Evolutionary conservation across 1,284 basidiomycete genomes (phyloP), one percentile per base, ranked within the genome.

Genomic region (Papiliotrema nemorosa): DNA sequence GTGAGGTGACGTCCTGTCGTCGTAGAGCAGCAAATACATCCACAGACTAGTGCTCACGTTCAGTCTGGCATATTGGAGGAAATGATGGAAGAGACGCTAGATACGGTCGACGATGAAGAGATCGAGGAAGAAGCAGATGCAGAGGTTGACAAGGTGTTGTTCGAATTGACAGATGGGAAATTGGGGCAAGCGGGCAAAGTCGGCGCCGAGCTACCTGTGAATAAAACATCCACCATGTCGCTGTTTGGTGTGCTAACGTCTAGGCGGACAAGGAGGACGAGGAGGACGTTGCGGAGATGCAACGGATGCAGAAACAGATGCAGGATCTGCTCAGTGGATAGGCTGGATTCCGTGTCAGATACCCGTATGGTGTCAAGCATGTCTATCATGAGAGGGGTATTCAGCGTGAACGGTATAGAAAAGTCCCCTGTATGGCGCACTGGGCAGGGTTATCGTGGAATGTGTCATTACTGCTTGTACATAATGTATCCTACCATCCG

Each of bases 131-230:
- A 98, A 74, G 96, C 96, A 0, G 90, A 97, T 65, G 90, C 84
- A 20, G 96, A 98, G 69, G 90, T 99, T 12, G 94, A 98, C 72
- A 97, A 94, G 71, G 90, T 99, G 3, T 73, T 99, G 35, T 97
- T 87, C 64, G 90, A 97, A 55, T 80, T 99, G 53, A 99, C 96
- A 5, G 87, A 97, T 63, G 96, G 94, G 57, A 97, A 97, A 76
- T 79, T 97, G 3, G 92, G 91, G 5, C 83, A 87, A 70, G 87
- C 82, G 43, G 88, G 87, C 6, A 74, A 81, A 25, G 88, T 87
- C 44, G 82, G 82, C 41, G 82, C 79, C 33, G 84, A 85, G 47
- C 73, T 90, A 57, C 92, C 91, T 37, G 92, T 94, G 68, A 68
- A 88, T 80, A 14, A 38, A 21, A 16, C 4, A 21, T 18, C 24